Conservation (phyloP, 2,329 filamentous ascomycete genomes). For the Lizonia empirigonia region DNA sequence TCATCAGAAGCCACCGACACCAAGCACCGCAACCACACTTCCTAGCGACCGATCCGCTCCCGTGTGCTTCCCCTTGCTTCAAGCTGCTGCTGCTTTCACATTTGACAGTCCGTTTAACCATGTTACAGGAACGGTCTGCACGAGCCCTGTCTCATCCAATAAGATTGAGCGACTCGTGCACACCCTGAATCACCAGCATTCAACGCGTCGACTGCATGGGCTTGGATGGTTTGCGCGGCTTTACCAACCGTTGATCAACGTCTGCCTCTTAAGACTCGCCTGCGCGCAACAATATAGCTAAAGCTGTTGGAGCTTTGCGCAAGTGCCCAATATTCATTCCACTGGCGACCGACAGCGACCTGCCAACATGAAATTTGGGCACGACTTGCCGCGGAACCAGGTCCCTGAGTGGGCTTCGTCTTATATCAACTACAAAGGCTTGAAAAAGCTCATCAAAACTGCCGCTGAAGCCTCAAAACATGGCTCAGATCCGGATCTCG, state of each 20-base stretch:
- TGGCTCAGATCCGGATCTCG: slow-evolving; percentile 81
- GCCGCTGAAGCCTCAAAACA: slow-evolving; percentile 68
- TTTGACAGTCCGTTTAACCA: slow-evolving; percentile 42
- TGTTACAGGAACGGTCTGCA: slow-evolving; percentile 38
- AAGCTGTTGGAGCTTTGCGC: slow-evolving; percentile 7
- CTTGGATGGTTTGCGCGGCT: slow-evolving; percentile 23
- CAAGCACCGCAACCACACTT: slow-evolving; percentile 26
- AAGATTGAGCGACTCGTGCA: slow-evolving; percentile 34
- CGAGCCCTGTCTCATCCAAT: slow-evolving; percentile 39
- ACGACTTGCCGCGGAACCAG: slow-evolving; percentile 75
- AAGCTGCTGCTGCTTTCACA: slow-evolving; percentile 31
- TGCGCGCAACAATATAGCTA: slow-evolving; percentile 11
- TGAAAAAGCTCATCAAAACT: slow-evolving; percentile 95
- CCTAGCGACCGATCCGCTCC: slow-evolving; percentile 30
- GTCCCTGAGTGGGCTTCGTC: slow-evolving; percentile 84
- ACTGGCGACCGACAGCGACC: neutral
- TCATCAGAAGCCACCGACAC: slow-evolving; percentile 12
- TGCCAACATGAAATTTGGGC: slow-evolving; percentile 55
- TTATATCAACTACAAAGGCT: slow-evolving; percentile 87
- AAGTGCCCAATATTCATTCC: neutral
- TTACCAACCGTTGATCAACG: slow-evolving; percentile 15
- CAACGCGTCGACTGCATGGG: slow-evolving; percentile 27
- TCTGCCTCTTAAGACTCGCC: slow-evolving; percentile 17
- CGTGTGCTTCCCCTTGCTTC: slow-evolving; percentile 40
- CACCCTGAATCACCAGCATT: slow-evolving; percentile 26